Evolutionary conservation across 2,329 filamentous ascomycete species (phyloP).

Genomic region (Trichophyton mentagrophytes): DNA sequence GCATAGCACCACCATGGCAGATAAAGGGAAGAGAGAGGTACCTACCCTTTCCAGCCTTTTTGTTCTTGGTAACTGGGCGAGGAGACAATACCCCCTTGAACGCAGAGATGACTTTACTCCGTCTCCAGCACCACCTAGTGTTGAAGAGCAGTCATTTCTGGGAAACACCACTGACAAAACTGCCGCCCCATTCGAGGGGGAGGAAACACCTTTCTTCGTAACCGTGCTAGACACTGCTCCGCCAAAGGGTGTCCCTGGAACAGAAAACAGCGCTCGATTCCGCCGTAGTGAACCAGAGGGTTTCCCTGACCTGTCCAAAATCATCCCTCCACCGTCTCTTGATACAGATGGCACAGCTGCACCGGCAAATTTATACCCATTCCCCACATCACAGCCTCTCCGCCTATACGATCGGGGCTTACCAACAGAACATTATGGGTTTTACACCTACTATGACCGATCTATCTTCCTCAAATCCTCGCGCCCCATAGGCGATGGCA

Average conservation of each 20-base stretch:
- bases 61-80: not conserved
- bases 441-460: slow-evolving; percentile 84
- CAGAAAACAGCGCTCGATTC: slow-evolving; percentile 20
- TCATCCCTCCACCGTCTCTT: slow-evolving; percentile 52
- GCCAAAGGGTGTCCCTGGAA: slow-evolving; percentile 14
- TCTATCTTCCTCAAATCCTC: slow-evolving; percentile 65
- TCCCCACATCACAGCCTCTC: slow-evolving; percentile 58
- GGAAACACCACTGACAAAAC: slow-evolving; percentile 75
- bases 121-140: slow-evolving; percentile 36
- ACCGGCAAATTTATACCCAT: slow-evolving; percentile 58
- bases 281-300: slow-evolving; percentile 9
- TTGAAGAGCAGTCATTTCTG: slow-evolving; percentile 64
- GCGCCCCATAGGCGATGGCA: slow-evolving; percentile 34
- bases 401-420: slow-evolving; percentile 74
- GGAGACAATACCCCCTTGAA: slow-evolving; percentile 9
- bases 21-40: slow-evolving; percentile 17
- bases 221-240: slow-evolving; percentile 45
- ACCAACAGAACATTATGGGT: slow-evolving; percentile 76
- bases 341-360: slow-evolving; percentile 59
- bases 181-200: slow-evolving; percentile 58
- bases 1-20: slow-evolving; percentile 49
- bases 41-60: not conserved
- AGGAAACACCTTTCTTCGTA: slow-evolving; percentile 80
- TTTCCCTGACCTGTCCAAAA: slow-evolving; percentile 36
- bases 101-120: slow-evolving; percentile 28